Evolutionary conservation across 2,329 filamentous ascomycete species (phyloP).

Genomic region (Colletotrichum orchidophilum): DNA sequence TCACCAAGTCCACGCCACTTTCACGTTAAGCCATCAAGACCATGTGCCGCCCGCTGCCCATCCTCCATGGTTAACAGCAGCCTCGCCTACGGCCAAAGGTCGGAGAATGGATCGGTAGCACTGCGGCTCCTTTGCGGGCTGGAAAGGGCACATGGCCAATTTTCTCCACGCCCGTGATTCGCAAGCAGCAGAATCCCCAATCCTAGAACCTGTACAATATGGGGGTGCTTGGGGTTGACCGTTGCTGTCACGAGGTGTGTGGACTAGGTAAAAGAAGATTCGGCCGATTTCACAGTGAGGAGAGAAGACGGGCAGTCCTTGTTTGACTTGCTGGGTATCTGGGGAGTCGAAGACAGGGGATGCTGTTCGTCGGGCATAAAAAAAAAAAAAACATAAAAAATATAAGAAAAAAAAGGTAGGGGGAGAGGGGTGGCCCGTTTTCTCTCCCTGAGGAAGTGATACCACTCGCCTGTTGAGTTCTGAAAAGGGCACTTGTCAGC

Average conservation of each 20-base stretch:
- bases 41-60: background rate
- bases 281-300: slow-evolving; percentile 22
- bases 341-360: background rate
- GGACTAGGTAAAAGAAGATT: background rate
- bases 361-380: background rate
- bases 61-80: background rate
- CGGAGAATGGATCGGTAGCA: slow-evolving; percentile 27
- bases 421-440: background rate
- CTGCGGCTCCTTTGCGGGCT: slow-evolving; percentile 26
- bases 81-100: background rate
- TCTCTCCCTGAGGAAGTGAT: background rate
- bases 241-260: background rate
- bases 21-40: background rate
- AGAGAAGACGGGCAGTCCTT: background rate
- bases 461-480: background rate
- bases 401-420: background rate
- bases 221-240: slow-evolving; percentile 4
- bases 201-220: background rate
- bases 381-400: too few relatives aligned
- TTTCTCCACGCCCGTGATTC: slow-evolving; percentile 4
- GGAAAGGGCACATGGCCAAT: background rate
- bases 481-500: background rate
- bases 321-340: background rate
- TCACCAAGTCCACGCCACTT: background rate
- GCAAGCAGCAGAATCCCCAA: slow-evolving; percentile 10